Conservation (phyloP, 1,139 yeast genomes). For the Pneumocystis jirovecii region DNA sequence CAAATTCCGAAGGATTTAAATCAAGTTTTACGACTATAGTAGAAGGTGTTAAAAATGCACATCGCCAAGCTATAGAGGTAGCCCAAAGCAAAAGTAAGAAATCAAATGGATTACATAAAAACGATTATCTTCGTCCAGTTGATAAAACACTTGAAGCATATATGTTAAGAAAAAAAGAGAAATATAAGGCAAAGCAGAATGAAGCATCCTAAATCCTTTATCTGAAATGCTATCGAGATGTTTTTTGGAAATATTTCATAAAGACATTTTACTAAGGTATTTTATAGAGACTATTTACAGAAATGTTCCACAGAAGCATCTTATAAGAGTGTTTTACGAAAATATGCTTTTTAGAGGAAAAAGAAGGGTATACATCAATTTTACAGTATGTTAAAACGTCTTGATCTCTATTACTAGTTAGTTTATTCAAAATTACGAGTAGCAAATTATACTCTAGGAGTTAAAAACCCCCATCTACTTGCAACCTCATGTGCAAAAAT, state of each 20-base stretch:
- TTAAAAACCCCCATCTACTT: conserved; percentile 61
- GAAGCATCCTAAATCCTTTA: background rate
- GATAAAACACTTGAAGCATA: background rate
- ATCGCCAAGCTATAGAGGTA: background rate
- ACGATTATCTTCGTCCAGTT: background rate
- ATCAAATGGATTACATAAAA: background rate
- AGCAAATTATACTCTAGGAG: conserved; percentile 41
- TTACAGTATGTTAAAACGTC: background rate
- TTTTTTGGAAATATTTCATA: too few relatives aligned
- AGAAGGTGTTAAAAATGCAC: background rate
- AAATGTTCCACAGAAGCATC: background rate
- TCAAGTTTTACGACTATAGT: background rate
- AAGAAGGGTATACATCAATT: background rate
- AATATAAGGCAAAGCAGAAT: background rate
- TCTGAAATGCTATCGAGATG: background rate
- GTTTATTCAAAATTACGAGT: background rate
- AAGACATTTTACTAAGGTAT: background rate
- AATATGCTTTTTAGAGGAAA: background rate
- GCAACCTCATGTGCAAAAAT: conserved; percentile 88
- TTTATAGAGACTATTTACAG: background rate
- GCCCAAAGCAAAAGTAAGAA: background rate
- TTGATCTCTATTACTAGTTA: background rate
- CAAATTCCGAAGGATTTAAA: background rate
- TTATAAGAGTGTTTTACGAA: background rate
- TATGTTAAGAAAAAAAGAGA: background rate